Evolutionary conservation across 805 yeast genomes (phyloP).

Genomic region (Saccharomycopsis babjevae): DNA sequence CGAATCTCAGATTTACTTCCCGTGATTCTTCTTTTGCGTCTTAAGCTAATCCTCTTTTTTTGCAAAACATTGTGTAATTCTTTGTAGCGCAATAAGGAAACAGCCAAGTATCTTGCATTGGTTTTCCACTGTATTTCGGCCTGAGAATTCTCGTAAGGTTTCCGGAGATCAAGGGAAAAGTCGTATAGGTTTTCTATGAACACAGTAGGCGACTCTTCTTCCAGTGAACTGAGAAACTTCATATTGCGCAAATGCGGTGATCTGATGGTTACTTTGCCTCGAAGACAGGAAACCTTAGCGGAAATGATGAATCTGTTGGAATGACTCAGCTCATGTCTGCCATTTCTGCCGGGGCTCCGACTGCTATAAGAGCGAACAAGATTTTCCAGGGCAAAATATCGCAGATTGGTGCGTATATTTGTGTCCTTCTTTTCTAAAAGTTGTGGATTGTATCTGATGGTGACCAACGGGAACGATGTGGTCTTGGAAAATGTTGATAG

Average conservation of each 20-base stretch:
- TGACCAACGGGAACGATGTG: background rate
- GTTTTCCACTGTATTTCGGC: background rate
- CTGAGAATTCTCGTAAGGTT: background rate
- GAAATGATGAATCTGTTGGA: background rate
- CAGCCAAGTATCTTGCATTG: background rate
- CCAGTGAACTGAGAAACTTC: background rate
- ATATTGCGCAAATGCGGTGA: background rate
- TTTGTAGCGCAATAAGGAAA: background rate
- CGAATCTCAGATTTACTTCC: background rate
- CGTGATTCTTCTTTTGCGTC: background rate
- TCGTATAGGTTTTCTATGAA: background rate
- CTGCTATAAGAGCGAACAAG: background rate
- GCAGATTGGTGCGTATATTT: background rate
- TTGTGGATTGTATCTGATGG: background rate
- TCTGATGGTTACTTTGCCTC: background rate
- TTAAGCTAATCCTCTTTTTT: background rate
- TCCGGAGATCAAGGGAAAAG: background rate
- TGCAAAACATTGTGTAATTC: background rate
- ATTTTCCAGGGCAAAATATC: background rate
- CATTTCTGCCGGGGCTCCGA: no score
- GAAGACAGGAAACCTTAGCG: background rate
- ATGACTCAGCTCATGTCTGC: no score
- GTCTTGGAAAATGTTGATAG: background rate
- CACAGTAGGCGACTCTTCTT: background rate
- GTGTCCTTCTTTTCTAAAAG: background rate